Evolutionary conservation across 176 grass and related monocot genomes (phyloP).

Genomic region (Eremochloa ophiuroides): DNA sequence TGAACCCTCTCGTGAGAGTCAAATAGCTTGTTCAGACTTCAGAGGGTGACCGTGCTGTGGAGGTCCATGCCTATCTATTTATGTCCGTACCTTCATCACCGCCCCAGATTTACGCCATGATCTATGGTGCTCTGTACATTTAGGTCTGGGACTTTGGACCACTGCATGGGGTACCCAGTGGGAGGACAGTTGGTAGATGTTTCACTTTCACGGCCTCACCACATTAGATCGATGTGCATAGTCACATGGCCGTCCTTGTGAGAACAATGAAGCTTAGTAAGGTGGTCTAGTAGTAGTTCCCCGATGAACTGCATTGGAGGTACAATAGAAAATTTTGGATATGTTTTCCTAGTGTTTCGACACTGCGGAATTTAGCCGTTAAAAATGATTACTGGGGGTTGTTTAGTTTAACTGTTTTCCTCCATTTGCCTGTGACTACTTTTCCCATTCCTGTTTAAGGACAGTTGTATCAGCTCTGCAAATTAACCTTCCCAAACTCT

Average conservation of each 20-base stretch:
- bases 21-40: constrained; percentile 35
- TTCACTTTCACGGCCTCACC: constrained; percentile 36
- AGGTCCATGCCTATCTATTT: constrained; percentile 10
- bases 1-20: constrained; percentile 17
- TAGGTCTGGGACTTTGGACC: constrained; percentile 19
- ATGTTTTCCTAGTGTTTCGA: constrained; percentile 18
- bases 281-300: constrained; percentile 23
- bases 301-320: constrained; percentile 32
- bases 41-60: constrained; percentile 27
- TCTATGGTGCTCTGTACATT: constrained; percentile 5
- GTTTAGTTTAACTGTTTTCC: not conserved
- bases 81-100: constrained; percentile 16
- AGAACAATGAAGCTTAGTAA: constrained; percentile 26
- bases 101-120: constrained; percentile 33
- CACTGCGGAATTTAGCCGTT: not conserved
- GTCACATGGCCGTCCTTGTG: constrained; percentile 49
- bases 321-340: constrained; percentile 28
- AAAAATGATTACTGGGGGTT: not conserved
- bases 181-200: constrained; percentile 27
- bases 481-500: not conserved
- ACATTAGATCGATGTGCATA: constrained; percentile 11
- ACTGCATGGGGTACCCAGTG: constrained; percentile 18
- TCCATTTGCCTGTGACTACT: not conserved
- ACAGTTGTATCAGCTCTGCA: not conserved
- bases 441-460: not conserved